These are phyloP conservation scores for Spongospora subterranea DNA, from an alignment of 208 protist genomes.

Conservation along the genomic window DNA sequence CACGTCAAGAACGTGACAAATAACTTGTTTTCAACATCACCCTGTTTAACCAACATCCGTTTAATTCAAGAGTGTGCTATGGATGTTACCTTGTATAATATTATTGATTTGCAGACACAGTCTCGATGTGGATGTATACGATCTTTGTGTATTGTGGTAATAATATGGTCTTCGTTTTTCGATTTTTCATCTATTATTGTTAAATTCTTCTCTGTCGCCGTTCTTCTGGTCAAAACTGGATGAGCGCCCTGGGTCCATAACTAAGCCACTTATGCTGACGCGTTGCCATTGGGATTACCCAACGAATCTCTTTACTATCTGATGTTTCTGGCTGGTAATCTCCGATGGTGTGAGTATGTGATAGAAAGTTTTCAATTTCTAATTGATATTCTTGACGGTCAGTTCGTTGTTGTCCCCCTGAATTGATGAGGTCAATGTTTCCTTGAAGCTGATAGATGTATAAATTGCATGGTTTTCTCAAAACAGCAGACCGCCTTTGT, in stretches of 20 bases:
- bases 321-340: constrained; percentile 44
- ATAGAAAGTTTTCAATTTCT: constrained; percentile 52
- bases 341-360: constrained; percentile 31
- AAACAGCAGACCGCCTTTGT: not conserved
- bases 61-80: too few species aligned
- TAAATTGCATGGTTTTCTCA: not conserved
- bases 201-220: not conserved
- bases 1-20: too few species aligned
- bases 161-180: not conserved
- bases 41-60: too few species aligned
- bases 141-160: not conserved
- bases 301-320: not conserved
- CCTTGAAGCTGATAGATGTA: not conserved
- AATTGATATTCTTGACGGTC: not conserved
- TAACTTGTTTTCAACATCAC: too few species aligned
- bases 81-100: constrained; percentile 37
- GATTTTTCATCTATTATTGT: not conserved
- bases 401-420: too few species aligned
- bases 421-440: not conserved
- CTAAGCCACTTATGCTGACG: not conserved
- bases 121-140: not conserved
- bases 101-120: not conserved
- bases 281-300: not conserved
- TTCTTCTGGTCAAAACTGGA: constrained; percentile 30
- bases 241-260: not conserved